Base-by-base conservation (phyloP, 202 grass and related monocot genomes). In the Carex sylvatica region DNA sequence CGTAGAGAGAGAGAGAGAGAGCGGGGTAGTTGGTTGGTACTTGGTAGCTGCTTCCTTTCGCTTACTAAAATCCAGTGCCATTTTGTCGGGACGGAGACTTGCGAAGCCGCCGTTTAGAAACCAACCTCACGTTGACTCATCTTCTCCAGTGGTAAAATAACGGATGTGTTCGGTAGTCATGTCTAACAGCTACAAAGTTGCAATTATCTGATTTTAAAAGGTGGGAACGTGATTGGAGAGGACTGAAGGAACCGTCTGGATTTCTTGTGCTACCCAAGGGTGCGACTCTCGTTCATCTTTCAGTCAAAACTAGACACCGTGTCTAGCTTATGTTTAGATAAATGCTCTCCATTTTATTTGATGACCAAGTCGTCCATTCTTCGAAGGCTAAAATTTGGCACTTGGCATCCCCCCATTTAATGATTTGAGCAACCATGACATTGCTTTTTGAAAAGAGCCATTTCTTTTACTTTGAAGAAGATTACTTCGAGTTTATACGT, bases 31-130 rank as follows among this genome's bases (percentile, higher is more conserved):
- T 76, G 52, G 71, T 74, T 20, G 31, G 80, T n/a, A 54, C 47
- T 74, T 20, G 31, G 80, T n/a, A 54, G 62, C 80, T 69, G 54
- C 80, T 64, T 66, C 80, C 13, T 68, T 68, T 31, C 23, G 12
- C 18, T 36, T 20, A 67, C 38, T 65, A 65, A 60, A 31, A 33
- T 82, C 80, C 63, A 69, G 80, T 14, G 61, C 62, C 20, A 26
- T 80, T 80, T 35, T 44, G 79, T 81, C 79, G 15, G 4, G 26
- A 81, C 60, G 79, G 22, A 35, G 79, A 66, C 79, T 55, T 20
- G 3, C n/a, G 0, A 23, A 49, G 79, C 79, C 61, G 79, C 79
- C 79, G 56, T 40, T 64, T 28, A 19, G 4, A 31, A 74, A 14
- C 2, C 8, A 72, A 49, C 20, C 3, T 12, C n/a, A 0, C 13